A percentile compares a stretch with the other conserved stretches of the same genome.
phyloP scores from a whole-genome alignment of 306 rosid genomes.

The Canavalia ensiformis region DNA sequence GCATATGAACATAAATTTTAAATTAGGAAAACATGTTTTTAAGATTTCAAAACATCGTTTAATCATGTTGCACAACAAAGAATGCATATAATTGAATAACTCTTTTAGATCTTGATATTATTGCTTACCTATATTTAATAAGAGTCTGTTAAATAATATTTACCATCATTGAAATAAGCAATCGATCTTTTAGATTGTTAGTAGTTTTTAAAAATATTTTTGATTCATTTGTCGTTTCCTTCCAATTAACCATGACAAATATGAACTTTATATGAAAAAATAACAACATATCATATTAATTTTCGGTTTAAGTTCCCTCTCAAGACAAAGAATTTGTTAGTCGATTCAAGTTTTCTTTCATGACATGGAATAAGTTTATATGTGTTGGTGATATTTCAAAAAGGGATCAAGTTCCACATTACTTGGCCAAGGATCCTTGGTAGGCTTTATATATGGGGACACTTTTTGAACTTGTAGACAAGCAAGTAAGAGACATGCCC shows the following conservation, averaged over 20 bases:
- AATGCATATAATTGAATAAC: slow-evolving; percentile 2
- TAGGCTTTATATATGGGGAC: too few species aligned
- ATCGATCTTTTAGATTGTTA: background rate
- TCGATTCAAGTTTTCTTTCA: background rate
- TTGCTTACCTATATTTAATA: background rate
- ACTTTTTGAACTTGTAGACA: too few species aligned
- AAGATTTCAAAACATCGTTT: background rate
- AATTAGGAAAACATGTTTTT: background rate
- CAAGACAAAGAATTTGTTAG: too few species aligned
- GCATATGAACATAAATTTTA: background rate
- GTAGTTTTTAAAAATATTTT: background rate
- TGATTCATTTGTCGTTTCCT: background rate
- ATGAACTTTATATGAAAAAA: background rate
- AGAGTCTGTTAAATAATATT: background rate
- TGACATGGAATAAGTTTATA: background rate
- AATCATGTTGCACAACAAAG: background rate
- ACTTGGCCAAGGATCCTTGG: too few species aligned
- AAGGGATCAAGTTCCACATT: too few species aligned
- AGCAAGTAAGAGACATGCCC: too few species aligned
- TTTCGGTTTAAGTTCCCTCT: background rate
- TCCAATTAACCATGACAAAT: background rate
- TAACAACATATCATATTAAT: background rate
- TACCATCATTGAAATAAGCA: background rate
- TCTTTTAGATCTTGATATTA: background rate
- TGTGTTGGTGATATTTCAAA: too few species aligned